A percentile compares a stretch with the other conserved stretches of the same genome.
phyloP scores from a whole-genome alignment of 768 basidiomycete species.

The Termitomyces heimii region DNA sequence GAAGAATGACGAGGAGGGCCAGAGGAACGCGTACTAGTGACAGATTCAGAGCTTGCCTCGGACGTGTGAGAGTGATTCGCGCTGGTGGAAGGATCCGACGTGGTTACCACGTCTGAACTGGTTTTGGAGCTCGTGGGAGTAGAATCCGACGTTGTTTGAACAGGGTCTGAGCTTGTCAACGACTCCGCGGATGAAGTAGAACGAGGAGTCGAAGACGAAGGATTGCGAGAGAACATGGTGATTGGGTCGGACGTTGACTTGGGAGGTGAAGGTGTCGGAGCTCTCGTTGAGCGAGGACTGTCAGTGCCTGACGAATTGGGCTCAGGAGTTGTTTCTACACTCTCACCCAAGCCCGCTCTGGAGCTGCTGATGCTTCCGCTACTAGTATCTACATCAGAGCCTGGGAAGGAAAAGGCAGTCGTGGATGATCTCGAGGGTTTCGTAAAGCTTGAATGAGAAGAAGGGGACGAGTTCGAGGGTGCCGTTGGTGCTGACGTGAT shows the following conservation, averaged over 20 bases:
- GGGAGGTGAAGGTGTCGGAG: neutral
- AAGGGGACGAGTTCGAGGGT: neutral
- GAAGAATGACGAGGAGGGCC: too few species aligned
- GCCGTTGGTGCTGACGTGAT: constrained; percentile 7
- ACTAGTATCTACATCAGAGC: too few species aligned
- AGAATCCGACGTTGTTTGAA: neutral
- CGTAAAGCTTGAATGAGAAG: neutral
- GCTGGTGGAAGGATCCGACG: too few species aligned
- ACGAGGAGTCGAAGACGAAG: neutral
- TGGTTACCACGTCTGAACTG: too few species aligned
- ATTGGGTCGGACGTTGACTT: neutral
- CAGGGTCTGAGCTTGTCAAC: neutral
- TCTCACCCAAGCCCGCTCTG: too few species aligned
- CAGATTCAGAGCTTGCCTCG: too few species aligned
- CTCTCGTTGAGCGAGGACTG: neutral
- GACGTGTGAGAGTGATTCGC: neutral
- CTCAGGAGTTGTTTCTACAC: neutral
- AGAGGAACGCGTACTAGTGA: too few species aligned
- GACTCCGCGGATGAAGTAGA: neutral
- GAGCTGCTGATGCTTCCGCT: too few species aligned
- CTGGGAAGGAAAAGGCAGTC: neutral
- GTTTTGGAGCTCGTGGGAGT: too few species aligned
- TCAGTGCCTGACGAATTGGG: neutral
- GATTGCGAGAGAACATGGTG: neutral
- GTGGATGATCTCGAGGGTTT: neutral